phyloP scores from a whole-genome alignment of 768 basidiomycete species.

The Tulasnella sp. region DNA sequence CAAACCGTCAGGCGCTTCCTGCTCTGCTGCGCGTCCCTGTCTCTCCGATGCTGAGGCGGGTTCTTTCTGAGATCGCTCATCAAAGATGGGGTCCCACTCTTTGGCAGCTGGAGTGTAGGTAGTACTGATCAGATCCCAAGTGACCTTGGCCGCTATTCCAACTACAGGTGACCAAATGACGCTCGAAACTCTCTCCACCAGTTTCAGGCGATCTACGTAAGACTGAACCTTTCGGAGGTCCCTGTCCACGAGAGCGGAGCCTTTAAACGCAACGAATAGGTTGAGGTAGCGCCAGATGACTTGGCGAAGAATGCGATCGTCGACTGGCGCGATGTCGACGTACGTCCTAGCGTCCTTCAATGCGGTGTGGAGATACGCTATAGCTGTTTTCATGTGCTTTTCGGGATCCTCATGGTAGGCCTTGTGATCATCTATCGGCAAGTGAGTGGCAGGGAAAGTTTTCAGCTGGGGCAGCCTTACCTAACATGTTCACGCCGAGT shows the following conservation, averaged over 20 bases:
- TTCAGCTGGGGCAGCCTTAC: not conserved
- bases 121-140: not conserved
- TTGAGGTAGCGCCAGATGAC: conserved; percentile 1
- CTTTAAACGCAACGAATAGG: conserved; percentile 11
- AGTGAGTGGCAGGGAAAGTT: not conserved
- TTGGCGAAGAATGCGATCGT: conserved; percentile 5
- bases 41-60: not conserved
- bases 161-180: conserved; percentile 8
- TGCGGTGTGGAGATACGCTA: conserved; percentile 13
- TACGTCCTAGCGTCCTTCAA: conserved; percentile 2
- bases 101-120: not conserved
- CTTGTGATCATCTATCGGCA: not conserved
- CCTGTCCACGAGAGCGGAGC: not conserved
- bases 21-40: not conserved
- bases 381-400: conserved; percentile 8
- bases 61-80: not conserved
- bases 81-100: conserved; percentile 15
- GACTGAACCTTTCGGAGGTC: not conserved
- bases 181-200: conserved; percentile 10
- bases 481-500: conserved; percentile 3
- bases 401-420: not conserved
- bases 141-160: not conserved
- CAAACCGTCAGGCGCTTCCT: conserved; percentile 10
- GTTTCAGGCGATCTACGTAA: not conserved
- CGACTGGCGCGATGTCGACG: conserved; percentile 9